phyloP scores from a whole-genome alignment of 352 stramenopile species.

The Plasmopara halstedii region DNA sequence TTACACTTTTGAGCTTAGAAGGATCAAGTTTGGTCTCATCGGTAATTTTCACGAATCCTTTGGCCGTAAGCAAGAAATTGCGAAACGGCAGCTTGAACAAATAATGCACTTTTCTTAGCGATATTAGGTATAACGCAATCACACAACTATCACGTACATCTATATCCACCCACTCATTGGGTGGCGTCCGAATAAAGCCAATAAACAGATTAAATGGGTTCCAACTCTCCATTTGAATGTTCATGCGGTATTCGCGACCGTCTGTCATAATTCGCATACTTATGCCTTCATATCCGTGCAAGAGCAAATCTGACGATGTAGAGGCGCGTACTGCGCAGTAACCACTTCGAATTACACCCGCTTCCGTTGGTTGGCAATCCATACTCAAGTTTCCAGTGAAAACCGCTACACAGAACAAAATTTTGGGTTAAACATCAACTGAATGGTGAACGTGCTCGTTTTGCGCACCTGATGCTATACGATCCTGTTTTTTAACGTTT shows the following conservation, averaged over 20 bases:
- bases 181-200: constrained; percentile 73
- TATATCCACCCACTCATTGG: constrained; percentile 79
- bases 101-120: not conserved
- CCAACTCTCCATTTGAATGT: constrained; percentile 81
- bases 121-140: not conserved
- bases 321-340: constrained; percentile 72
- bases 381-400: constrained; percentile 66
- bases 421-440: not conserved
- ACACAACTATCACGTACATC: constrained; percentile 30
- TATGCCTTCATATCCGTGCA: constrained; percentile 80
- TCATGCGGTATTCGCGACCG: constrained; percentile 77
- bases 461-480: constrained; percentile 33
- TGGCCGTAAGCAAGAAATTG: constrained; percentile 75
- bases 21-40: constrained; percentile 69
- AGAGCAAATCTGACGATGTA: constrained; percentile 39
- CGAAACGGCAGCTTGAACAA: constrained; percentile 51
- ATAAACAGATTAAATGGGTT: constrained; percentile 86
- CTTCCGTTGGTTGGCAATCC: constrained; percentile 69
- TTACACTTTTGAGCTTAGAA: constrained; percentile 66
- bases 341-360: constrained; percentile 70
- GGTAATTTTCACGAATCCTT: constrained; percentile 77
- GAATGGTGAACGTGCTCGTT: not conserved
- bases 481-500: constrained; percentile 46
- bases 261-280: constrained; percentile 84
- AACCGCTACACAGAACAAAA: constrained; percentile 35